Base-by-base conservation (phyloP, 768 basidiomycete genomes). In the Lactarius psammicola region DNA sequence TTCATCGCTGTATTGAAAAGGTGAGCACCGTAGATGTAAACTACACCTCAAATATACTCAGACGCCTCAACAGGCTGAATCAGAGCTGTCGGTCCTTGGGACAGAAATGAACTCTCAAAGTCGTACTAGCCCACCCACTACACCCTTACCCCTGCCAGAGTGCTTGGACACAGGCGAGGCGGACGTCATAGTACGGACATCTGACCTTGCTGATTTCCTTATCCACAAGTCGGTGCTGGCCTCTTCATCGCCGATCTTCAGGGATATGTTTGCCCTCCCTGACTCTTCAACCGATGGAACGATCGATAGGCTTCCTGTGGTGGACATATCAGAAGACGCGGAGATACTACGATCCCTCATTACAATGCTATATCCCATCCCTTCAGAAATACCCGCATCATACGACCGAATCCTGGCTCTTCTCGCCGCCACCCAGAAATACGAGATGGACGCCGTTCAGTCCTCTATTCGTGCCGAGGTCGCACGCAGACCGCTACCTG, bases 211-310 rank as follows among this genome's bases (percentile, higher is more conserved):
- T 26, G 36, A 28, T 20, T 69, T 78, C 55, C 71, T 70, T 11
- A 59, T 76, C n/a, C 76, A 77, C 68, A 77, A 70, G 18, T 59
- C 56, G n/a, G 75, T 75, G n/a, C 74, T 79, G 15, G 51, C 70
- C 34, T 68, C 69, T 11, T 73, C 75, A 4, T 77, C 76, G 4
- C 68, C 71, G 4, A 49, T 78, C 51, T 78, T 77, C 65, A 63
- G 55, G 20, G 72, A 72, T 60, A 76, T 78, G 74, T 68, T 77
- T 65, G 59, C 71, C 3, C 49, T 71, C 28, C 73, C 73, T 17
- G 61, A 65, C 30, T n/a, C 74, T 20, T 34, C 59, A 9, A 15
- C 38, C 15, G 1, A 33, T 5, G 62, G 23, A 9, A 23, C 10
- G 0, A 10, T 56, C 2, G 33, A 66, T 60, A 66, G 65, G 15